A percentile compares a stretch with the other conserved stretches of the same genome.
Evolutionary conservation across 2,329 filamentous ascomycete species (phyloP).

Genomic region (Rachicladosporium sp.): DNA sequence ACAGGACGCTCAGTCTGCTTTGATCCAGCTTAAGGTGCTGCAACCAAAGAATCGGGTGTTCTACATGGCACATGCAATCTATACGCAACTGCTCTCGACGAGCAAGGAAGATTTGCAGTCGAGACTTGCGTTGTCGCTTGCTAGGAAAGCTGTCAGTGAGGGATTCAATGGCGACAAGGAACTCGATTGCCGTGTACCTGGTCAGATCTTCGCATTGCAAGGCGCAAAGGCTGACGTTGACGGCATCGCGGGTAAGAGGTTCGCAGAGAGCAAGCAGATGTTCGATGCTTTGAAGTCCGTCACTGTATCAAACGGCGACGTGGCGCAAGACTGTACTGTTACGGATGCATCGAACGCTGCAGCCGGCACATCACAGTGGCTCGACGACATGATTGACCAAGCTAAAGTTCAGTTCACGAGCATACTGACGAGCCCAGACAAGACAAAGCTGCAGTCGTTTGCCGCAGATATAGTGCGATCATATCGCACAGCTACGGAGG

Average conservation of each 20-base stretch:
- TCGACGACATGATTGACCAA: conserved; percentile 4
- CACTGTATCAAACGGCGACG: conserved; percentile 3
- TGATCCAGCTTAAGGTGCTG: conserved; percentile 22
- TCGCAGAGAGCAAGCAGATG: conserved; percentile 20
- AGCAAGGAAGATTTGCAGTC: conserved; percentile 18
- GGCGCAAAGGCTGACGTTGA: conserved; percentile 16
- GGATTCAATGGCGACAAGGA: conserved; percentile 18
- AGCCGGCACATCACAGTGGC: conserved; percentile 3
- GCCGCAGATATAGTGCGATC: conserved; percentile 1
- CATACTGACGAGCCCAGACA: conserved; percentile 1
- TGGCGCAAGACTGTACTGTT: too few species aligned
- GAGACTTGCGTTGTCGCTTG: conserved; percentile 17
- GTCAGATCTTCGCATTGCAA: conserved; percentile 22
- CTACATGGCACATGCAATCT: conserved; percentile 23
- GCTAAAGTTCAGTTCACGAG: neutral
- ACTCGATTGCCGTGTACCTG: conserved; percentile 20
- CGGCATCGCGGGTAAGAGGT: conserved; percentile 10
- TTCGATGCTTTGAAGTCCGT: conserved; percentile 13
- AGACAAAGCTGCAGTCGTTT: conserved; percentile 2
- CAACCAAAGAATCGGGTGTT: conserved; percentile 18
- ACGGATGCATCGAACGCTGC: neutral
- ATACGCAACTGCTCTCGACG: conserved; percentile 21
- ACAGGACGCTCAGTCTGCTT: conserved; percentile 21
- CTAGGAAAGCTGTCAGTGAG: conserved; percentile 21
- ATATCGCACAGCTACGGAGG: conserved; percentile 3